phyloP scores from a whole-genome alignment of 768 basidiomycete genomes.

The Royoungia palumana region DNA sequence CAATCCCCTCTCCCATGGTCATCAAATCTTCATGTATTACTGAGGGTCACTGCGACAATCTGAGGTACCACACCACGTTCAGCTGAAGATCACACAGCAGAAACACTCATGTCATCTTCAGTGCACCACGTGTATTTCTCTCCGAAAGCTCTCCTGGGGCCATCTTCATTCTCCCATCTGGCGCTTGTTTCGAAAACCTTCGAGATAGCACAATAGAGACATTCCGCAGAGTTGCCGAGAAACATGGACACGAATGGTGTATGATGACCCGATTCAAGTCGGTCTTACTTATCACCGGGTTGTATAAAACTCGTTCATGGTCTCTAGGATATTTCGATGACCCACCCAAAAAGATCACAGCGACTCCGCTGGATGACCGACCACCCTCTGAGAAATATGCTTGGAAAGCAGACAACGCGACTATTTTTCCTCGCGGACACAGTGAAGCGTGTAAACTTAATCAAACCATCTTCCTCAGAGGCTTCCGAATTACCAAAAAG shows the following conservation, averaged over 20 bases:
- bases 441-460: neutral
- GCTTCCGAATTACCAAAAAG: conserved; percentile 10
- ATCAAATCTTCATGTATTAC: neutral
- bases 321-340: neutral
- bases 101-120: neutral
- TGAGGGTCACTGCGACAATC: neutral
- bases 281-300: neutral
- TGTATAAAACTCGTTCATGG: neutral
- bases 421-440: no score
- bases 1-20: neutral
- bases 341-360: no score
- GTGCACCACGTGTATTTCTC: neutral
- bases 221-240: neutral
- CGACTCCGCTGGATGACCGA: no score
- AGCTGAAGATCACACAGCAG: no score
- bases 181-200: neutral
- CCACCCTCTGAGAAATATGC: no score
- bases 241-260: neutral
- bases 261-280: neutral
- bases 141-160: neutral
- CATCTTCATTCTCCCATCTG: neutral
- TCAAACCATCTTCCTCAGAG: conserved; percentile 10
- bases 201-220: neutral
- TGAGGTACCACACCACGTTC: neutral
- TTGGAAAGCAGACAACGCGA: no score